Evolutionary conservation across 148 eudicot species (phyloP), one percentile per base, ranked within the genome.

Genomic region (Camellia sinensis): DNA sequence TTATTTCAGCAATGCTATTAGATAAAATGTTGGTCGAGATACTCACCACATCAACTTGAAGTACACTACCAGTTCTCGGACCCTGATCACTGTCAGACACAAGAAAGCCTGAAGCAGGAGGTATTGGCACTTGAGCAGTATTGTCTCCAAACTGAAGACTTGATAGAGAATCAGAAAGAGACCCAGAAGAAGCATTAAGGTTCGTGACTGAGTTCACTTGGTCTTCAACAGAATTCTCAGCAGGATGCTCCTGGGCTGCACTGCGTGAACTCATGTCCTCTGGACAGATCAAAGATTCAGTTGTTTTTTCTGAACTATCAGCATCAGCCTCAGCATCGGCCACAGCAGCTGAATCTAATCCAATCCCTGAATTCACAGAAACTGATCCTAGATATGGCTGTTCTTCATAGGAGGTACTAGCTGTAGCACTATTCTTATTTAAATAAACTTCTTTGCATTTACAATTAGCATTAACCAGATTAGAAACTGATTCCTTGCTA

Each of bases 11-110:
- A 79, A 78, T 79, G 83, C 65, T 80, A 78, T 69, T 79, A 75
- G 90, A 84, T 52, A 83, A 80, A 78, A 21, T 77, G 82, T 81
- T 83, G 59, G 96, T 82, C 67, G 92, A 84, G 79, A 88, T 73
- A 84, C 91, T 89, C 80, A 85, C 86, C 84, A 89, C 78, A 83
- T 90, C 91, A 70, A 92, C 87, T 66, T 89, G 92, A 76, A 89
- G 83, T 63, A 83, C 52, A 84, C 80, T 86, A 71, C 80, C 83
- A 76, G 56, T 80, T 78, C 67, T 76, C 76, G 74, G 54, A 78
- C 75, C 79, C 71, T 67, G 81, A 43, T 81, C 82, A 64, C 82
- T 77, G 44, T 80, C 83, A 61, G 80, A 65, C 73, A 86, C 56
- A 50, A 71, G 81, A 41, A 74, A 64, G 70, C 68, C 82, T 57